phyloP scores from a whole-genome alignment of 73 alveolate species.

The Paramecium octaurelia region DNA sequence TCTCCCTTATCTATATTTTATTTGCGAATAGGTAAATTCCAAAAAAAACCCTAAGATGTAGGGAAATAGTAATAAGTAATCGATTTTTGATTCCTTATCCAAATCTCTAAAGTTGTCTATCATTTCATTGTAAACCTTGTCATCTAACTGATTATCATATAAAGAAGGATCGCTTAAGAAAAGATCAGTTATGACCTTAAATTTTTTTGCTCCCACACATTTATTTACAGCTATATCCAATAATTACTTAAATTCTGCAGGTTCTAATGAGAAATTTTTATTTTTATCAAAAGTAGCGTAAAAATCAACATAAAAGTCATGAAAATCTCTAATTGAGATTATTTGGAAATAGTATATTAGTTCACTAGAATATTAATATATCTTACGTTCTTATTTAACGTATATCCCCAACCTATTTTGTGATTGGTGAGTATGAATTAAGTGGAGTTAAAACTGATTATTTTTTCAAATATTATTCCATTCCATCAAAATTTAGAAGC shows the following conservation, averaged over 20 bases:
- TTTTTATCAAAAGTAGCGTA: constrained; percentile 32
- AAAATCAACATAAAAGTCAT: constrained; percentile 40
- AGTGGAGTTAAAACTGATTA: neutral
- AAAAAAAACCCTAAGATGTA: constrained; percentile 8
- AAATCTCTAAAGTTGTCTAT: neutral
- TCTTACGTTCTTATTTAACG: neutral
- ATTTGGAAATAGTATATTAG: neutral
- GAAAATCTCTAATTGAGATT: neutral
- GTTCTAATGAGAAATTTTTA: neutral
- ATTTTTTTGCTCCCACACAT: constrained; percentile 21
- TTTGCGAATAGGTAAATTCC: neutral
- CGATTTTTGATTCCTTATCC: neutral
- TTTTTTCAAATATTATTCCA: neutral
- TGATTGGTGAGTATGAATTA: neutral
- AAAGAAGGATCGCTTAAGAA: neutral
- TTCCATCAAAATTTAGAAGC: neutral
- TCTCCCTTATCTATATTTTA: neutral
- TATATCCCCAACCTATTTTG: neutral
- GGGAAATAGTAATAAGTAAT: neutral
- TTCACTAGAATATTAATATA: neutral
- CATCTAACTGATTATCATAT: neutral
- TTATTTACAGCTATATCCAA: neutral
- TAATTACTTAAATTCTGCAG: neutral
- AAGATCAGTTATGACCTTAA: neutral
- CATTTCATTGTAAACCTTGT: neutral